Evolutionary conservation across 2,329 filamentous ascomycete genomes (phyloP), one percentile per base, ranked within the genome.

Genomic region (Coleophoma cylindrospora): DNA sequence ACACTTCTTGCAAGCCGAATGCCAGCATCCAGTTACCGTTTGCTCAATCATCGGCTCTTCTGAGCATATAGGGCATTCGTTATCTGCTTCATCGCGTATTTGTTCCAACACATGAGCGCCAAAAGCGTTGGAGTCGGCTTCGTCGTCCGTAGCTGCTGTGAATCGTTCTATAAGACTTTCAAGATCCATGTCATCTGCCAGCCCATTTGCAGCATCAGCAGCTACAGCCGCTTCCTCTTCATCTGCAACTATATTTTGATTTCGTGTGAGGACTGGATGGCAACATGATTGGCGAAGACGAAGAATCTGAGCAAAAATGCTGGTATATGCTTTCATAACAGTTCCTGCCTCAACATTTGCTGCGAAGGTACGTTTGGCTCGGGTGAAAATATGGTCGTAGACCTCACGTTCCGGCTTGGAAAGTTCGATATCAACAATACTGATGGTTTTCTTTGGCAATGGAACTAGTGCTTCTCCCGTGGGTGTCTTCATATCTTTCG

Each of bases 401-500:
- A 99, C 89, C 54, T 91, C 89, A 43, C 89, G 80, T 69, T 99
- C 94, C 10, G 87, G 76, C 58, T 89, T 76, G 0, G 91, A 92
- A 10, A 99, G 76, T 61, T 96, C 87, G 21, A 99, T 83, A 51
- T 91, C 80, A 50, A 96, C 87, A 48, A 99, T 87, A n/a, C 89
- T 83, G 50, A 97, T 79, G 0, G 81, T 84, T 59, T 91, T 89
- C 1, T 84, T 79, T 2, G 94, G 94, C 7, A 99, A 71, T 0
- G 87, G 83, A 1, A 99, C 92, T 3, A 99, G 67, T 7, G 84
- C 81, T 62, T 87, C 76, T 10, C 94, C 94, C 48, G 87, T 83
- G 0, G 94, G 92, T 0, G 91, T 97, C 69, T 90, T 95, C 94
- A 99, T 99, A 55, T 96, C 91, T 66, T 99, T 99, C 0, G 94